A percentile compares a stretch with the other conserved stretches of the same genome.
These are phyloP conservation scores for Fusarium poae DNA, from an alignment of 2,329 filamentous ascomycete genomes.

Conservation along the genomic window DNA sequence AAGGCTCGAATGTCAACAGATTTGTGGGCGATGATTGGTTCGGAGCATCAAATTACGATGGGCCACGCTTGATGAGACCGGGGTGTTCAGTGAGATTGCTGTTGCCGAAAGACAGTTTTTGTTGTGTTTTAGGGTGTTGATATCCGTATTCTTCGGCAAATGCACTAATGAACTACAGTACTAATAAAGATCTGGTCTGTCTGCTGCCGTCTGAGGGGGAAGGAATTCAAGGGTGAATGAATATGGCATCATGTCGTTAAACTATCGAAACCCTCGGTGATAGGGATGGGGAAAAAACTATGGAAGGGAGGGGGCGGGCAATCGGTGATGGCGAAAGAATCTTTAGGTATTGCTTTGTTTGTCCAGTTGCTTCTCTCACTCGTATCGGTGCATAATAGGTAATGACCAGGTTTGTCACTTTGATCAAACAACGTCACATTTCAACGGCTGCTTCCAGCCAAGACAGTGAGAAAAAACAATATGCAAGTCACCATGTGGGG, in stretches of 20 bases:
- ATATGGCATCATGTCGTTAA: constrained; percentile 26
- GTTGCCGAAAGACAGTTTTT: constrained; percentile 44
- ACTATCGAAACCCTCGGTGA: constrained; percentile 14
- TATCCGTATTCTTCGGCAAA: constrained; percentile 14
- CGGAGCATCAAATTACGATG: constrained; percentile 43
- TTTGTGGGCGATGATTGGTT: constrained; percentile 37
- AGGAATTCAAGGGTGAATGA: constrained; percentile 1
- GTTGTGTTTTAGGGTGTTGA: constrained; percentile 6
- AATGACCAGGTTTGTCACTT: constrained; percentile 11
- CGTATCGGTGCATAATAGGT: constrained; percentile 20
- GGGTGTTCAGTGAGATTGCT: constrained; percentile 47
- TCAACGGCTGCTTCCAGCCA: constrained; percentile 23
- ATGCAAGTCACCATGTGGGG: constrained; percentile 52
- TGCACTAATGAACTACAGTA: constrained; percentile 1
- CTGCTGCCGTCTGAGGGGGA: constrained; percentile 8
- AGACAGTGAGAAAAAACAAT: constrained; percentile 7
- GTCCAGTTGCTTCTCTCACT: constrained; percentile 1
- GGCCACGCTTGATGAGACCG: constrained; percentile 44
- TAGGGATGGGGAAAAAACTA: neutral
- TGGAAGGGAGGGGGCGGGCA: neutral
- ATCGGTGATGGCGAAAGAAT: neutral
- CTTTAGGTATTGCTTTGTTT: constrained; percentile 2
- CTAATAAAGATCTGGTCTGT: neutral
- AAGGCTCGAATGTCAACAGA: constrained; percentile 26
- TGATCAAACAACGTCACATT: constrained; percentile 26